Percentiles rank a stretch among this genome's conserved stretches.
These are phyloP conservation scores for Boletus pseudo-olivaceus DNA, from an alignment of 768 basidiomycete species.

Conservation along the genomic window DNA sequence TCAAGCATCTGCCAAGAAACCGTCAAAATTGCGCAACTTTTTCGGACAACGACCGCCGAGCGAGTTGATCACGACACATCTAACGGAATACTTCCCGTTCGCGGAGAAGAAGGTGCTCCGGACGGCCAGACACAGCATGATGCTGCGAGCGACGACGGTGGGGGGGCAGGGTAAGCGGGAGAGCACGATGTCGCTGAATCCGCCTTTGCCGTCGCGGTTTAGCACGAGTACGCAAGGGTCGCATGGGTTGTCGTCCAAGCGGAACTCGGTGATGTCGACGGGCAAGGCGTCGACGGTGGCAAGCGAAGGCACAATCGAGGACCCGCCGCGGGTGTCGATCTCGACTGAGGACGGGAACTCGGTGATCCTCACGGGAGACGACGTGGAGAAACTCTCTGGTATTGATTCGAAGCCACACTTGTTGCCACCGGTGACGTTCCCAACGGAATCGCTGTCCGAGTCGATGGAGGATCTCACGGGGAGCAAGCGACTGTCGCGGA, in stretches of 20 bases:
- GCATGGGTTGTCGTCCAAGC: constrained; percentile 47
- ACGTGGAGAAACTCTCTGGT: constrained; percentile 32
- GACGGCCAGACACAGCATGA: constrained; percentile 86
- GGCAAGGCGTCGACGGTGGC: constrained; percentile 33
- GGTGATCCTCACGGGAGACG: constrained; percentile 56
- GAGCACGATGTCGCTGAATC: constrained; percentile 43
- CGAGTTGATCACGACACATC: constrained; percentile 92
- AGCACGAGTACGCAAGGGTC: constrained; percentile 35
- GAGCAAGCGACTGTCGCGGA: constrained; percentile 35
- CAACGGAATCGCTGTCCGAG: constrained; percentile 76
- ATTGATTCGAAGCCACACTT: constrained; percentile 48
- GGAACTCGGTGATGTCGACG: constrained; percentile 34
- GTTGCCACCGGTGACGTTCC: constrained; percentile 75
- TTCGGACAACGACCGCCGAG: constrained; percentile 97
- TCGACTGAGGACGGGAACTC: constrained; percentile 71
- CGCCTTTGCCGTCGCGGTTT: constrained; percentile 37
- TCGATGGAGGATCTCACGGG: constrained; percentile 59
- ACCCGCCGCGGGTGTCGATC: constrained; percentile 69
- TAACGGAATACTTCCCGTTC: constrained; percentile 93
- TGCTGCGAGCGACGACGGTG: constrained; percentile 50
- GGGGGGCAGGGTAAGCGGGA: constrained; percentile 39
- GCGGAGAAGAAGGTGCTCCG: constrained; percentile 90
- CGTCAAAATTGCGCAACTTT: constrained; percentile 86
- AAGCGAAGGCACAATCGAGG: constrained; percentile 35
- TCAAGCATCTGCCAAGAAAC: constrained; percentile 35